phyloP scores from a whole-genome alignment of 371 early-diverging fungal genomes.

The Batrachochytrium dendrobatidis region DNA sequence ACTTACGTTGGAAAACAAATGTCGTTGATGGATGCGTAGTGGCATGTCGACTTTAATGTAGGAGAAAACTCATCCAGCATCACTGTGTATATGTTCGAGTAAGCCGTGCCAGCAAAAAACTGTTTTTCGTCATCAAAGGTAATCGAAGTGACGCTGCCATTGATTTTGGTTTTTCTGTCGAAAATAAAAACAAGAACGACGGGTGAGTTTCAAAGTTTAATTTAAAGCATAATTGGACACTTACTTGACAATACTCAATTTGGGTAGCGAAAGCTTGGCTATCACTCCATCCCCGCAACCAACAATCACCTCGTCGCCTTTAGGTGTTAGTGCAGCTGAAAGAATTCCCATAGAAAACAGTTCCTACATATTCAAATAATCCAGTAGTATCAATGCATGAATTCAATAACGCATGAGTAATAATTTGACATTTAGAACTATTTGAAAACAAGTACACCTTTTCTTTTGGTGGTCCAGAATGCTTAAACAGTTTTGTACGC shows the following conservation, averaged over 20 bases:
- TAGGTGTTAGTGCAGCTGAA: slow-evolving; percentile 31
- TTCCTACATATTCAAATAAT: slow-evolving; percentile 23
- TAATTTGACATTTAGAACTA: background rate
- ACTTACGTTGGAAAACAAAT: slow-evolving; percentile 40
- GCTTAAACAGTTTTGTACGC: slow-evolving; percentile 40
- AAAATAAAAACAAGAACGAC: slow-evolving; percentile 1
- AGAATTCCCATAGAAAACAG: slow-evolving; percentile 44
- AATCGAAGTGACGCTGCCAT: slow-evolving; percentile 47
- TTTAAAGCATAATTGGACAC: background rate
- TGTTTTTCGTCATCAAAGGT: slow-evolving; percentile 26
- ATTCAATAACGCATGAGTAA: background rate
- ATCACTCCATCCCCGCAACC: slow-evolving; percentile 49
- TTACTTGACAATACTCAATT: slow-evolving; percentile 41
- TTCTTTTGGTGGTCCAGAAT: slow-evolving; percentile 45
- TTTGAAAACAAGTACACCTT: slow-evolving; percentile 23
- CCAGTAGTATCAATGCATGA: background rate
- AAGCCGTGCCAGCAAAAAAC: slow-evolving; percentile 40
- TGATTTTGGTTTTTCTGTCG: slow-evolving; percentile 37
- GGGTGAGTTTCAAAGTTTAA: background rate
- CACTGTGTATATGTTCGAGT: slow-evolving; percentile 41
- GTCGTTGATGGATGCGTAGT: slow-evolving; percentile 45
- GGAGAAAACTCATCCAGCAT: slow-evolving; percentile 19
- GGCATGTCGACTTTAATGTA: slow-evolving; percentile 36
- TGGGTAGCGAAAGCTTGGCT: slow-evolving; percentile 36
- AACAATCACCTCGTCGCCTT: slow-evolving; percentile 33